Evolutionary conservation across 1,284 basidiomycete species (phyloP), one percentile per base, ranked within the genome.

Genomic region (Dichomitus squalens): DNA sequence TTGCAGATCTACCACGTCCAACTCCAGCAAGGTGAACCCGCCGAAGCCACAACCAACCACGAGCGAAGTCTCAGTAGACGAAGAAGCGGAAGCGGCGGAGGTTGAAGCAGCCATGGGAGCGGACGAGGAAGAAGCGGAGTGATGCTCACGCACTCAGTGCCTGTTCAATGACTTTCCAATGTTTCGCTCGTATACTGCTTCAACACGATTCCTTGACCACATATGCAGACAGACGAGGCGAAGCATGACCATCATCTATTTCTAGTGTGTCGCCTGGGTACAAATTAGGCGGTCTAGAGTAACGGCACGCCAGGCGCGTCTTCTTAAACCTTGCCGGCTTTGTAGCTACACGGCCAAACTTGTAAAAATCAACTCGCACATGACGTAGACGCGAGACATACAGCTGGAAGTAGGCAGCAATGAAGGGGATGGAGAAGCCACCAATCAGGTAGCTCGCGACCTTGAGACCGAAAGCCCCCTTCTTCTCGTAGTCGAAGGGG

Each of bases 401-500:
- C 90, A 92, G 63, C 73, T 90, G 88, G 68, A 80, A 85, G 35
- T 67, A 72, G 8, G 83, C 75, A 3, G 88, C 88, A 56, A 80
- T 62, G 70, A 90, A 85, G 31, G 90, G 90, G 60, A 91, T 80
- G 57, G 79, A 71, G 69, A 91, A 90, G 20, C 89, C 89, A 18
- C 73, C 55, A 14, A 72, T 40, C 55, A 91, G 76, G 72, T 82
- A 89, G 12, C 74, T 59, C 23, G 72, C 66, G 40, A 89, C 66
- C 73, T 90, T 92, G 58, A 76, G 43, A 14, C 75, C 90, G 64
- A 89, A 91, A 4, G 72, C 62, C 31, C 66, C 68, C 71, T 83
- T 89, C 68, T 81, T 84, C 51, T 78, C 67, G 51, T 79, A 82
- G 52, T 78, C 74, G 76, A 92, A 92, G 18, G 90, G 90, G 35